Percentiles rank a stretch among this genome's conserved stretches.
Evolutionary conservation across 2,329 filamentous ascomycete genomes (phyloP).

Genomic region (Fusarium falciforme): DNA sequence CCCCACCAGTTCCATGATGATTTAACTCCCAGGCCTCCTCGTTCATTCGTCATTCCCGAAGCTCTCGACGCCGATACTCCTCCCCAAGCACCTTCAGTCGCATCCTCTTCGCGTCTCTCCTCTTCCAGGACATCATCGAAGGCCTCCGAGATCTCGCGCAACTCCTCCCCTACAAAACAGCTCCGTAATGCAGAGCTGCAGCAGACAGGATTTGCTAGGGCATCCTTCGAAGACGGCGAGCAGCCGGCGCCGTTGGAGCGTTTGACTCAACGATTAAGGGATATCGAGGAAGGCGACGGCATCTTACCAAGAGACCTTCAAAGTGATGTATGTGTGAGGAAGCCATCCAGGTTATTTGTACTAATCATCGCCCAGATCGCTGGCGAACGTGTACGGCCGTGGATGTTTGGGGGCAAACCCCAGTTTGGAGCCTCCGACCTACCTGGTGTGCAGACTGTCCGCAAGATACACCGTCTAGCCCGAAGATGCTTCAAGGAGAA

Average conservation of each 20-base stretch:
- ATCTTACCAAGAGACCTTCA: slow-evolving; percentile 2
- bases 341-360: not conserved
- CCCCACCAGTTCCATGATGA: not conserved
- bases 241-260: not conserved
- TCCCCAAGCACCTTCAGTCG: slow-evolving; percentile 1
- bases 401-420: not conserved
- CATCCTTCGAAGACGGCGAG: not conserved
- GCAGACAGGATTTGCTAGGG: slow-evolving; percentile 2
- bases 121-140: slow-evolving; percentile 3
- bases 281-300: not conserved
- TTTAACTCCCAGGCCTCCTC: not conserved
- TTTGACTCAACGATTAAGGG: not conserved
- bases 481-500: slow-evolving; percentile 6
- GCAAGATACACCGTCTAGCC: slow-evolving; percentile 10
- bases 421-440: not conserved
- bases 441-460: not conserved
- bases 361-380: not conserved
- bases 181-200: slow-evolving; percentile 4
- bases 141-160: slow-evolving; percentile 6
- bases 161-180: slow-evolving; percentile 1
- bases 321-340: not conserved
- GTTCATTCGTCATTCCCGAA: not conserved
- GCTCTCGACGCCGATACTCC: not conserved
- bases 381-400: not conserved
- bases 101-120: not conserved